phyloP scores from a whole-genome alignment of 2,329 filamentous ascomycete species.

The Penicillium freii region DNA sequence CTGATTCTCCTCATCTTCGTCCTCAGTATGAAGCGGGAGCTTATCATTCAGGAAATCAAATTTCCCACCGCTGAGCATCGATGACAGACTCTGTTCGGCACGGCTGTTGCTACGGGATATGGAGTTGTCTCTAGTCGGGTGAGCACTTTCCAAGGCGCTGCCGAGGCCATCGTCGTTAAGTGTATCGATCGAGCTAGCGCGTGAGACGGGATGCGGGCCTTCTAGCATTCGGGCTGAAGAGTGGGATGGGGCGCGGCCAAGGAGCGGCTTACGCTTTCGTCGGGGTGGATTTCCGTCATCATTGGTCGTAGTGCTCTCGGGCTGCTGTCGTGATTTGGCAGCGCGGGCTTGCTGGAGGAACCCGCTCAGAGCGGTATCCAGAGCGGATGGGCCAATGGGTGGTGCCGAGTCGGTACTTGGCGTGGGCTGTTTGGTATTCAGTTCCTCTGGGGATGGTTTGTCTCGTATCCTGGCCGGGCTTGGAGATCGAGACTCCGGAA shows the following conservation, averaged over 20 bases:
- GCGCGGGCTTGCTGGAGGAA: conserved; percentile 43
- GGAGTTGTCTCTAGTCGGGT: conserved; percentile 22
- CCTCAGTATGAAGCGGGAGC: conserved; percentile 20
- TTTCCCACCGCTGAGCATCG: conserved; percentile 31
- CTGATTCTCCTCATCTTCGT: conserved; percentile 36
- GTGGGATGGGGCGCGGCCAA: conserved; percentile 45
- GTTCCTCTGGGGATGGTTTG: conserved; percentile 8
- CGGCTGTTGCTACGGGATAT: conserved; percentile 27
- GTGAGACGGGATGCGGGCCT: conserved; percentile 32
- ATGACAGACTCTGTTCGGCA: conserved; percentile 33
- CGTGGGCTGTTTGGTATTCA: conserved; percentile 18
- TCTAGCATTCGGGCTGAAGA: conserved; percentile 32
- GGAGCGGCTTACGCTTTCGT: conserved; percentile 37
- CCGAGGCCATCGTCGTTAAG: conserved; percentile 46
- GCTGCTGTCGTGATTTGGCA: conserved; percentile 30
- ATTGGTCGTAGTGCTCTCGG: conserved; percentile 19
- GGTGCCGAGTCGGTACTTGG: conserved; percentile 11
- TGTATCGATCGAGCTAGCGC: conserved; percentile 52
- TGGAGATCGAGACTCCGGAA: conserved; percentile 25
- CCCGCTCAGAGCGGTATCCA: conserved; percentile 42
- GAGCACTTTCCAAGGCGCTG: conserved; percentile 33
- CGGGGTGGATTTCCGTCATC: conserved; percentile 24
- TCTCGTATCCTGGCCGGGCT: conserved; percentile 19
- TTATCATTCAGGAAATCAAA: conserved; percentile 32
- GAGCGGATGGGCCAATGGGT: conserved; percentile 26